Evolutionary conservation across 805 yeast species (phyloP).

Genomic region (Candida manassasensis): DNA sequence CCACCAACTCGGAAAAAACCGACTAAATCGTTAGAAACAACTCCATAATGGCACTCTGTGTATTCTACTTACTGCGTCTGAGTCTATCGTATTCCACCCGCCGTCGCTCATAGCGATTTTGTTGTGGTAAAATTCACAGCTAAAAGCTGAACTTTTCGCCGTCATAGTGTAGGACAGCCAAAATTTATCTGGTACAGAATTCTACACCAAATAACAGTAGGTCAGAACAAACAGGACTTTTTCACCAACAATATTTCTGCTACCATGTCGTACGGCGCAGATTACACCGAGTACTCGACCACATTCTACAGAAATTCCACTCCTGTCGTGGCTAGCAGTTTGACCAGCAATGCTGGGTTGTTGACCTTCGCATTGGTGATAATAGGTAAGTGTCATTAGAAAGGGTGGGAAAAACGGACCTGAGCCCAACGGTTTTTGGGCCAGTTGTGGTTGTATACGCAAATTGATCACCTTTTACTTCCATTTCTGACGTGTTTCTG

Average conservation of each 20-base stretch:
- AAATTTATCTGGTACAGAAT: too few relatives aligned
- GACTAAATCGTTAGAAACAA: constrained; percentile 32
- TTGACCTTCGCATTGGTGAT: constrained; percentile 1
- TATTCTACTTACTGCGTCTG: constrained; percentile 47
- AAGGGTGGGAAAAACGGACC: too few relatives aligned
- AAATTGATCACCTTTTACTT: too few relatives aligned
- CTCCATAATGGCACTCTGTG: neutral
- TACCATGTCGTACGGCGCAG: constrained; percentile 1
- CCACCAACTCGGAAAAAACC: constrained; percentile 60
- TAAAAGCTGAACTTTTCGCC: too few relatives aligned
- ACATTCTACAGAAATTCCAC: constrained; percentile 1
- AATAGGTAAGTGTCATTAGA: constrained; percentile 1
- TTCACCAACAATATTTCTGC: too few relatives aligned
- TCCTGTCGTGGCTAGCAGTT: constrained; percentile 1
- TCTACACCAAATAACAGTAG: too few relatives aligned
- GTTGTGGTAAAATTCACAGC: too few relatives aligned
- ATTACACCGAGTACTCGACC: constrained; percentile 1
- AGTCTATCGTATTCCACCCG: constrained; percentile 62
- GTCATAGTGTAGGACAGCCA: too few relatives aligned
- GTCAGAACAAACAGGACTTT: too few relatives aligned
- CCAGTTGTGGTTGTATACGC: too few relatives aligned
- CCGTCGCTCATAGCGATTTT: constrained; percentile 3
- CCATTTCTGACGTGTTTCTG: too few relatives aligned
- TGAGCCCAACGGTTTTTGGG: too few relatives aligned
- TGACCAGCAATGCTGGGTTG: constrained; percentile 1